Conservation (phyloP, 257 asterid genomes). For the Plantago ovata region DNA sequence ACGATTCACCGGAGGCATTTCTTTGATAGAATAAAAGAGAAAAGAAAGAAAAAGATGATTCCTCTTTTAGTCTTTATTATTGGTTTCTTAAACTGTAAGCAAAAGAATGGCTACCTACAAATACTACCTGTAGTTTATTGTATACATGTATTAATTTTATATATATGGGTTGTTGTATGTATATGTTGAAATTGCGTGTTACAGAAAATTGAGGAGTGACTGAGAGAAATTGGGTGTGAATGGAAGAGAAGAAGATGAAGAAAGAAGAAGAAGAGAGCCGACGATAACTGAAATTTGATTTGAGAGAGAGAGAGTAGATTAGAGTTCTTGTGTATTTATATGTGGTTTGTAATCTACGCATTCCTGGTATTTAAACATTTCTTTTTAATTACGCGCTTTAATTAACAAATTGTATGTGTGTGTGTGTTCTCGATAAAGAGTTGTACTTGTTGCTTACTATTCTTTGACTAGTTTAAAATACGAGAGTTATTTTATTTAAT, state of each 20-base stretch:
- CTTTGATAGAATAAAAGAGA: background rate
- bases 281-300: slow-evolving; percentile 3
- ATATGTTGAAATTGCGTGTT: background rate
- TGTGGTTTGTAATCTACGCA: too few species aligned
- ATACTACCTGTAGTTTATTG: background rate
- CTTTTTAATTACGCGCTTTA: too few species aligned
- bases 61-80: background rate
- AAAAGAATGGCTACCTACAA: background rate
- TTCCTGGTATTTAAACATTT: too few species aligned
- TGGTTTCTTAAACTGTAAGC: slow-evolving; percentile 30
- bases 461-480: too few species aligned
- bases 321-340: too few species aligned
- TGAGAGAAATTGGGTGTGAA: too few species aligned
- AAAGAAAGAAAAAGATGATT: background rate
- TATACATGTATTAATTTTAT: background rate
- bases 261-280: background rate
- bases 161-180: background rate
- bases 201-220: slow-evolving; percentile 12
- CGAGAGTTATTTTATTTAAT: too few species aligned
- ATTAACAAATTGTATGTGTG: too few species aligned
- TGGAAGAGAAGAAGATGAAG: slow-evolving; percentile 8
- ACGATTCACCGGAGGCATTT: background rate
- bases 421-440: too few species aligned
- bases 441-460: too few species aligned
- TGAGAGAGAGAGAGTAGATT: background rate